A percentile compares a stretch with the other conserved stretches of the same genome.
These are phyloP conservation scores for Solanum appendiculatum DNA, from an alignment of 257 asterid genomes.

Conservation along the genomic window DNA sequence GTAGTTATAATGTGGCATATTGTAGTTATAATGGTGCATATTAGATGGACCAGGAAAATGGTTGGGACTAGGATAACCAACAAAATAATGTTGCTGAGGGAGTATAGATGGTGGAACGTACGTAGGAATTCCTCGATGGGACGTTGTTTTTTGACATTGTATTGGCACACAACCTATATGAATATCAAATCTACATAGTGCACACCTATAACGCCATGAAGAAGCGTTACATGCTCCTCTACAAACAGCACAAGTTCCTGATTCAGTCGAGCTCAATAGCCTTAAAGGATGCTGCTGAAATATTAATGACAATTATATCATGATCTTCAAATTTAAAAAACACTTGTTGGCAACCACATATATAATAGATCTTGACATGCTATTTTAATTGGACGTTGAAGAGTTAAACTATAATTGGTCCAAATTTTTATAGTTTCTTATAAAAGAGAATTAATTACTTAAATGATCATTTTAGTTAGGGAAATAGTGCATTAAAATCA, in stretches of 20 bases:
- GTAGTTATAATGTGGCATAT: background rate
- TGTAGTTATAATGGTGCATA: no score
- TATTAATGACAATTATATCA: background rate
- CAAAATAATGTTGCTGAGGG: background rate
- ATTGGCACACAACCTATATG: slow-evolving; percentile 9
- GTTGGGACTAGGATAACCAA: background rate
- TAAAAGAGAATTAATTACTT: background rate
- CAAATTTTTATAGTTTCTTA: background rate
- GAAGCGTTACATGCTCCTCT: background rate
- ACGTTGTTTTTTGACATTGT: background rate
- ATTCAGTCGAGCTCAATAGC: background rate
- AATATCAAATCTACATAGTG: slow-evolving; percentile 2
- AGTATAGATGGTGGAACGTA: background rate
- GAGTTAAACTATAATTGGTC: background rate
- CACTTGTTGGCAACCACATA: background rate
- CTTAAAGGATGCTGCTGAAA: background rate
- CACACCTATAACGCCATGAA: slow-evolving; percentile 19
- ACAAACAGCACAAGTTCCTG: background rate
- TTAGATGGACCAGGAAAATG: background rate
- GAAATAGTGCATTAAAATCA: background rate
- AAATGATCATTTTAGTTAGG: background rate
- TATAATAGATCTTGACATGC: background rate
- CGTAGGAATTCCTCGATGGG: background rate
- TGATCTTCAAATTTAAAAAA: background rate
- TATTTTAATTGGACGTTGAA: background rate